These are phyloP conservation scores for Jaapia argillacea DNA, from an alignment of 768 basidiomycete species.

Conservation along the genomic window DNA sequence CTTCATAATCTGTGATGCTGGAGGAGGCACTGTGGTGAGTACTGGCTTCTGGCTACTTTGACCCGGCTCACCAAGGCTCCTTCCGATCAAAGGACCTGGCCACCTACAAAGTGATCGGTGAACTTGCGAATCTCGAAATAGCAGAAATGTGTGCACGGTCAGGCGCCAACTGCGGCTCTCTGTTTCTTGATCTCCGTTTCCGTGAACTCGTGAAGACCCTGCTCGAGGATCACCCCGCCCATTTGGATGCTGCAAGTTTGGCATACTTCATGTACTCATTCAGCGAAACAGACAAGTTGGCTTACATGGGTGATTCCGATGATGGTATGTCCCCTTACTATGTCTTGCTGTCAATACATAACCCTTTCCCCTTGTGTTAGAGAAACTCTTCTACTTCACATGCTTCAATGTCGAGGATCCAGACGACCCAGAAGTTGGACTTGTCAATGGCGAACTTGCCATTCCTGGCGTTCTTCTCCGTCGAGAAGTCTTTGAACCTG, in stretches of 20 bases:
- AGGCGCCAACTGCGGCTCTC: conserved; percentile 78
- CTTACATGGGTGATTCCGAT: conserved; percentile 61
- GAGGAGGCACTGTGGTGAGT: conserved; percentile 67
- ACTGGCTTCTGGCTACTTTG: background rate
- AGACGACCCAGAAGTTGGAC: conserved; percentile 68
- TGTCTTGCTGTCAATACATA: conserved; percentile 1
- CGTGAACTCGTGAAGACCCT: conserved; percentile 71
- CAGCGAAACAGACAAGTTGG: conserved; percentile 80
- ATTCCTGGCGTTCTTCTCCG: conserved; percentile 76
- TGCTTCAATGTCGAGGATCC: conserved; percentile 85
- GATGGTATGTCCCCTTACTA: conserved; percentile 43
- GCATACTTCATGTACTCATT: conserved; percentile 88
- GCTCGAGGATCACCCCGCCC: conserved; percentile 74
- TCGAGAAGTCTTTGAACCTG: conserved; percentile 81
- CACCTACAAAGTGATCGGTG: conserved; percentile 61
- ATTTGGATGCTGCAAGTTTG: conserved; percentile 71
- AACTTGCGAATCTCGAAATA: conserved; percentile 75
- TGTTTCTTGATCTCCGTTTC: conserved; percentile 84
- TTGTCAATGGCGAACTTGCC: conserved; percentile 74
- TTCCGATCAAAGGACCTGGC: conserved; percentile 26
- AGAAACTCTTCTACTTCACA: conserved; percentile 79
- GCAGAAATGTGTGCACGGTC: conserved; percentile 86
- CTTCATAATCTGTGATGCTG: conserved; percentile 89
- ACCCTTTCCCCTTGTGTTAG: conserved; percentile 25
- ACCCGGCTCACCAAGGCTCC: conserved; percentile 8